Evolutionary conservation across 139 green algal genomes (phyloP).

Genomic region (Gonium pectorale): DNA sequence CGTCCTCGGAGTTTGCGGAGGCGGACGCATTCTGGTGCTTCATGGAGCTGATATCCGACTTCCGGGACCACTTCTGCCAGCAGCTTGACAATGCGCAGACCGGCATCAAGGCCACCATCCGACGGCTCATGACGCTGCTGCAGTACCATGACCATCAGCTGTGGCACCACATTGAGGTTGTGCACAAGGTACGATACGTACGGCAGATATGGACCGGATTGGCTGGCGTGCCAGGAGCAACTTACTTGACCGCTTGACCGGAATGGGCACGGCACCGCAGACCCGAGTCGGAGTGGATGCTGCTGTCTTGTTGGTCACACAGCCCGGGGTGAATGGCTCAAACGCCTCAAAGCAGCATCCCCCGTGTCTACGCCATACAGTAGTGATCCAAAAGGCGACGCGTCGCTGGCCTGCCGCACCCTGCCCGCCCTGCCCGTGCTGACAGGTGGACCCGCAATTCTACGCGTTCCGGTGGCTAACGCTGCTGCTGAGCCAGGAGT

Average conservation of each 20-base stretch:
- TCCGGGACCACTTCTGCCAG: conserved; percentile 93
- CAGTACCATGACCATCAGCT: conserved; percentile 50
- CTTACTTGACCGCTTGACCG: too few relatives aligned
- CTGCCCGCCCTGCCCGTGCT: neutral
- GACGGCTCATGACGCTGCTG: conserved; percentile 76
- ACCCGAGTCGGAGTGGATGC: too few relatives aligned
- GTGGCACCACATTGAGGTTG: conserved; percentile 61
- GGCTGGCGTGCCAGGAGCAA: too few relatives aligned
- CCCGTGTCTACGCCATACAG: too few relatives aligned
- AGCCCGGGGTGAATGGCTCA: too few relatives aligned
- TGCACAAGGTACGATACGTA: conserved; percentile 52
- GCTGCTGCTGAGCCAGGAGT: conserved; percentile 88
- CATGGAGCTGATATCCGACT: conserved; percentile 70
- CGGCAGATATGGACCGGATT: too few relatives aligned
- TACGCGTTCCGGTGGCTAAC: conserved; percentile 98
- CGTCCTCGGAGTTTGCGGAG: conserved; percentile 76
- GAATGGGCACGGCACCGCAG: too few relatives aligned
- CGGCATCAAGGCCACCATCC: conserved; percentile 89
- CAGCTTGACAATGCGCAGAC: conserved; percentile 93
- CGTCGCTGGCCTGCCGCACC: neutral
- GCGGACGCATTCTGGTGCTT: conserved; percentile 97
- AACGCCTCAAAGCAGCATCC: too few relatives aligned
- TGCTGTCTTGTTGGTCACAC: too few relatives aligned
- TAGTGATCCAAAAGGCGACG: too few relatives aligned
- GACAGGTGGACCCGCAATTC: conserved; percentile 88